These are phyloP conservation scores for Leavenworthia alabamica DNA, from an alignment of 345 rosid genomes.

Conservation along the genomic window DNA sequence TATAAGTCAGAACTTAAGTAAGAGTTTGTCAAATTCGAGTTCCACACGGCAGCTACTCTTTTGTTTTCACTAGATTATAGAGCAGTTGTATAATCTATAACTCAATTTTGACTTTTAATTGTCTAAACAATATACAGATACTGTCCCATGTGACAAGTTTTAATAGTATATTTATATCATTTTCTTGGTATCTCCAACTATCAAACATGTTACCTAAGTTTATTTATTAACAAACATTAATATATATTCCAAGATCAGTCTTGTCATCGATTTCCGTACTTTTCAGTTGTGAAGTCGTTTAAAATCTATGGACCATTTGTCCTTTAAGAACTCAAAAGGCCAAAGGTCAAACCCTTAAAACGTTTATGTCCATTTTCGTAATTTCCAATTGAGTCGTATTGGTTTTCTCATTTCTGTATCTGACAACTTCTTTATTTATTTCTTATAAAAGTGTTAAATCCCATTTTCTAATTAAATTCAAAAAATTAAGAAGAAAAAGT, in stretches of 20 bases:
- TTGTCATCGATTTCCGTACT: neutral
- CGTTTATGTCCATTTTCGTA: conserved; percentile 13
- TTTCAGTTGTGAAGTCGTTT: neutral
- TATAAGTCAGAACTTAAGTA: conserved; percentile 11
- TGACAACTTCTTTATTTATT: neutral
- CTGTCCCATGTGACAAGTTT: neutral
- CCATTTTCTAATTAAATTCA: neutral
- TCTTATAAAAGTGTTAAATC: neutral
- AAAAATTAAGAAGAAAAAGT: neutral
- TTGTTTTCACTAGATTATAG: conserved; percentile 14
- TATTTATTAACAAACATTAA: neutral
- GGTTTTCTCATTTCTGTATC: neutral
- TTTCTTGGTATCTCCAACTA: conserved; percentile 6
- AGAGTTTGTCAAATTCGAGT: conserved; percentile 35
- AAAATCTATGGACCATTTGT: conserved; percentile 13
- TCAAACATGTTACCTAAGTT: conserved; percentile 10
- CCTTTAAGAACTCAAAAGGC: conserved; percentile 40
- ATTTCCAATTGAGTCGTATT: neutral
- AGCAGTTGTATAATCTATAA: conserved; percentile 25
- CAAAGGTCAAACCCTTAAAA: conserved; percentile 26
- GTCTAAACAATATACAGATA: neutral
- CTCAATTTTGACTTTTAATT: conserved; percentile 14
- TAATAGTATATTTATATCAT: neutral
- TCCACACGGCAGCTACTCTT: conserved; percentile 43
- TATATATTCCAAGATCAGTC: neutral